A percentile compares a stretch with the other conserved stretches of the same genome.
Conservation (phyloP, 352 stramenopile genomes). For the Peronosclerospora sorghi region DNA sequence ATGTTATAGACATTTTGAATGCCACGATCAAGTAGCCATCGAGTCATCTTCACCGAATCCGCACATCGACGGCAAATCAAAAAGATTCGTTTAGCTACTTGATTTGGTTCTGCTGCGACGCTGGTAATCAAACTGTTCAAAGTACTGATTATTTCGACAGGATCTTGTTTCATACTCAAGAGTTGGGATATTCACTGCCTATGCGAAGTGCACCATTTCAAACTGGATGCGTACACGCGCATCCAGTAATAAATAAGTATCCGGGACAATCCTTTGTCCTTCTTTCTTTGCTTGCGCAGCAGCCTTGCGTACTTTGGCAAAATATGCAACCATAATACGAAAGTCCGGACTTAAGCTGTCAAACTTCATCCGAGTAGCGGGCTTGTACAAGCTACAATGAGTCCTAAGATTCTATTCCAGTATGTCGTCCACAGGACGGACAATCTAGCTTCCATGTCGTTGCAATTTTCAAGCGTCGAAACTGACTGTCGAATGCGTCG, state of each 20-base stretch:
- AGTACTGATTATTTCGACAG: constrained; percentile 4
- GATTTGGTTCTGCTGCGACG: not conserved
- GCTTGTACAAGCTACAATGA: constrained; percentile 11
- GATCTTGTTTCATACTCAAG: constrained; percentile 21
- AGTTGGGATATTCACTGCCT: constrained; percentile 58
- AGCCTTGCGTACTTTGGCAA: constrained; percentile 30
- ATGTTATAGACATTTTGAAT: constrained; percentile 43
- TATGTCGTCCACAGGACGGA: constrained; percentile 15
- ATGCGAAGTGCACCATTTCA: constrained; percentile 64
- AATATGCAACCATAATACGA: constrained; percentile 26
- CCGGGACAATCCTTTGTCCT: not conserved
- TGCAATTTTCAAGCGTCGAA: constrained; percentile 51
- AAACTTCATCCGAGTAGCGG: constrained; percentile 1
- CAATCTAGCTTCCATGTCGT: constrained; percentile 31
- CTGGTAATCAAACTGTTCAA: constrained; percentile 4
- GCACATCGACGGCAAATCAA: constrained; percentile 77
- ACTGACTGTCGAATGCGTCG: constrained; percentile 64
- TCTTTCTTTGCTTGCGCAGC: not conserved
- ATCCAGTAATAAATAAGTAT: constrained; percentile 46
- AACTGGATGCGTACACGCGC: constrained; percentile 47
- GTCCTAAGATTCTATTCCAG: not conserved
- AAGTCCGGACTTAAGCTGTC: constrained; percentile 19
- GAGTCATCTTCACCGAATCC: constrained; percentile 47
- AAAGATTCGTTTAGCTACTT: constrained; percentile 11
- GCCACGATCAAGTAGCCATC: constrained; percentile 40